A percentile compares a stretch with the other conserved stretches of the same genome.
phyloP scores from a whole-genome alignment of 495 filamentous ascomycete species.

The Podospora pseudopauciseta region DNA sequence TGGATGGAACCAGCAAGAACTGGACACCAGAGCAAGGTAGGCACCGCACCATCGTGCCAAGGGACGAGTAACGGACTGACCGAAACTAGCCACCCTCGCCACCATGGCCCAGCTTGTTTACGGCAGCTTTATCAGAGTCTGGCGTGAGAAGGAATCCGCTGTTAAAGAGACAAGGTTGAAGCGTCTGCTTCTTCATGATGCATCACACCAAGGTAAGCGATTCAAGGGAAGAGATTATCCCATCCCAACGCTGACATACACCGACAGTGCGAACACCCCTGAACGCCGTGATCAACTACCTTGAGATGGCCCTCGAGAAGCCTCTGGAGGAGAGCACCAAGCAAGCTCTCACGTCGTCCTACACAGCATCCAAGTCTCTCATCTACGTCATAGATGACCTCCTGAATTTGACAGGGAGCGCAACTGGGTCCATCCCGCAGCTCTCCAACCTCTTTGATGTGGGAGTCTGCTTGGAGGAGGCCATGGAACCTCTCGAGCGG shows the following conservation, averaged over 20 bases:
- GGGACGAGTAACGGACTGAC: slow-evolving; percentile 7
- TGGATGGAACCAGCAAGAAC: slow-evolving; percentile 60
- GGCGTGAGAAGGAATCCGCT: slow-evolving; percentile 67
- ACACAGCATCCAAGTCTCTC: slow-evolving; percentile 85
- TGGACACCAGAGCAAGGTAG: slow-evolving; percentile 56
- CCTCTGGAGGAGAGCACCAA: slow-evolving; percentile 67
- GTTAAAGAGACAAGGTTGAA: slow-evolving; percentile 62
- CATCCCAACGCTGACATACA: slow-evolving; percentile 1
- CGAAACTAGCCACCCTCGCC: slow-evolving; percentile 58
- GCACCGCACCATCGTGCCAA: neutral
- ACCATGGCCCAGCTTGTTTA: slow-evolving; percentile 80
- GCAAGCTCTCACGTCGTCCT: slow-evolving; percentile 71
- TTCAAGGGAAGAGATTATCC: neutral
- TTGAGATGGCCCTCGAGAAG: slow-evolving; percentile 81
- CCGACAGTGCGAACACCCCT: slow-evolving; percentile 75
- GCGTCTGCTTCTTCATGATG: slow-evolving; percentile 70
- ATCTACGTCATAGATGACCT: slow-evolving; percentile 90
- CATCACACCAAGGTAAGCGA: slow-evolving; percentile 54
- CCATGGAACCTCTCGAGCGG: slow-evolving; percentile 58
- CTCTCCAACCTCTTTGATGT: slow-evolving; percentile 72
- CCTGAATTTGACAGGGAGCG: slow-evolving; percentile 75
- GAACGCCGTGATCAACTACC: slow-evolving; percentile 84
- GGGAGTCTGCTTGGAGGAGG: slow-evolving; percentile 60
- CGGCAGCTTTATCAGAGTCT: slow-evolving; percentile 69
- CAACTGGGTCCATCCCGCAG: slow-evolving; percentile 65